Evolutionary conservation across 495 filamentous ascomycete genomes (phyloP), one percentile per base, ranked within the genome.

Genomic region (Aspergillus haitiensis): DNA sequence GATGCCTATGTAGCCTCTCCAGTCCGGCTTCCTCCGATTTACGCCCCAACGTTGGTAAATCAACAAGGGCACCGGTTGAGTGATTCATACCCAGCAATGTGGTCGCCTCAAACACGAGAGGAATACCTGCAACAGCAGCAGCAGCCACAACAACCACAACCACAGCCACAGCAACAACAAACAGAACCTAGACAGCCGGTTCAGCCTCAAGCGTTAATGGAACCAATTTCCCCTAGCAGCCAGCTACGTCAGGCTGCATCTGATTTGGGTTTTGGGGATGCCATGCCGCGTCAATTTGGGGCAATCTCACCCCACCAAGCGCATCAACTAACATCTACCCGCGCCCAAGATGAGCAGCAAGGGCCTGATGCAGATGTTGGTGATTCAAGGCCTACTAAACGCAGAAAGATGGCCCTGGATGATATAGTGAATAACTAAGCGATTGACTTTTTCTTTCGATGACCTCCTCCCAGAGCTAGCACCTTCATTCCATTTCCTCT

Each of bases 381-480:
- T 2, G 73, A 75, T 16, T 58, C 61, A 83, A 71, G 91, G 82
- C 49, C 91, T 79, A 12, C 90, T 84, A 65, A 92, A 82, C 67
- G 95, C 78, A 75, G 81, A 86, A 63, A 87, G 80, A 67, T 88
- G 92, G 62, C 77, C 12, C 51, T 80, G 52, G 73, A 80, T 56
- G 75, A 80, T 46, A 80, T 80, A 69, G 77, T 80, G 13, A 80
- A 80, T 45, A 75, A 72, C 27, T 80, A 61, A 65, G 21, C 21
- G 13, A 12, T 5, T 34, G 16, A 16, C 12, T 5, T 21, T 6
- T 40, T 40, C 10, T 47, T 18, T 21, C 44, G 44, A 33, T 15
- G 11, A 21, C 9, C 35, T 47, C 31, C 21, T 32, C 31, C 39
- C 32, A 39, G 45, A 35, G 27, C 51, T 46, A 46, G 54, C 54